Evolutionary conservation across 208 protist genomes (phyloP), one percentile per base, ranked within the genome.

Genomic region (Leishmania major): DNA sequence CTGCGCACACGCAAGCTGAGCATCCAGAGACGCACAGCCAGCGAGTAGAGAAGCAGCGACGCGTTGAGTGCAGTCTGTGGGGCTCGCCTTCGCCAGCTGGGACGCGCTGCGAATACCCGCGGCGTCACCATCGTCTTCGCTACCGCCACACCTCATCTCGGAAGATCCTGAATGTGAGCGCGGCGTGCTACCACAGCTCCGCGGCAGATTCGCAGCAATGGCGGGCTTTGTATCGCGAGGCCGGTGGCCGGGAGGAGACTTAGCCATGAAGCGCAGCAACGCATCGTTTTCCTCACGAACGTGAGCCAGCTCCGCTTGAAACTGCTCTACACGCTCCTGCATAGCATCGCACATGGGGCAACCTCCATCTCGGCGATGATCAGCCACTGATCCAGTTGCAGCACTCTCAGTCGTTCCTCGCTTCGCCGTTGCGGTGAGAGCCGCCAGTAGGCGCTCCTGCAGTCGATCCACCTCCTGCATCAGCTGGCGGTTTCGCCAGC

Each of bases 11-110:
- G 75, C 79, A 15, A 94, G 86, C 64, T 92, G 90, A 0, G 81
- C 77, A 28, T 84, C 75, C 19, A 96, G 59, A 19, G 93, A 91
- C 40, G 88, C 76, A 53, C 93, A 96, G 8, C 93, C 93, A 37
- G 83, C 60, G 10, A 88, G 77, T 25, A 96, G 80, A 19, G 91
- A 84, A 3, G 83, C 75, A 31, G 84, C 62, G 13, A 91, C 88
- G 11, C 62, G 40, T 53, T 62, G 78, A 28, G 67, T 72, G 67
- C 37, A 47, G 8, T 4, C 40, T 19, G 19, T 47, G 67, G 22
- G 40, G 2, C 19, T 47, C 37, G 17, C 19, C 40, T 72, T 43
- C 67, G 67, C 67, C 11, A 22, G 67, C 6, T 43, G 31, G 22
- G 22, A n/a, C 3, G 17, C 25, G 40, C 67, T 72, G 17, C 40